These are phyloP conservation scores for Hypoxylon rickii DNA, from an alignment of 495 filamentous ascomycete genomes.

Conservation along the genomic window DNA sequence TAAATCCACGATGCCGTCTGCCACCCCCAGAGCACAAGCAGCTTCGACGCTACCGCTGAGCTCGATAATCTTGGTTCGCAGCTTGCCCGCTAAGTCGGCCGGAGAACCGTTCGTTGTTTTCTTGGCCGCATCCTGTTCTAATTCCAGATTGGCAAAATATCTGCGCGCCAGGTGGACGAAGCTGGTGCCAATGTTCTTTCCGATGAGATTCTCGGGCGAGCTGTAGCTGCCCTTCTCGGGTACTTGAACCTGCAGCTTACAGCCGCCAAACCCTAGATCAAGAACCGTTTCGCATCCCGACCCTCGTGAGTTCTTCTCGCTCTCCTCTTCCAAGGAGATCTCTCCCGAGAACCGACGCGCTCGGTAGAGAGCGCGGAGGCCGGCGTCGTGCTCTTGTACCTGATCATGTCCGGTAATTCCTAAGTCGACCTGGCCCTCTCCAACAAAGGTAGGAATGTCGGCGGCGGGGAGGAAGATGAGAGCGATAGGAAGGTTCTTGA, in stretches of 20 bases:
- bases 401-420: conserved; percentile 95
- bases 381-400: conserved; percentile 86
- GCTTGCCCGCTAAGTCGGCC: conserved; percentile 44
- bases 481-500: conserved; percentile 92
- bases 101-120: conserved; percentile 2
- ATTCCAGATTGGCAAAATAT: conserved; percentile 82
- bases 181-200: conserved; percentile 94
- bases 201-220: conserved; percentile 75
- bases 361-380: conserved; percentile 58
- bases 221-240: conserved; percentile 79
- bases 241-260: conserved; percentile 94
- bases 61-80: conserved; percentile 85
- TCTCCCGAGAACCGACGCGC: conserved; percentile 59
- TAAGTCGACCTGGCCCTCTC: conserved; percentile 88
- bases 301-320: conserved; percentile 35
- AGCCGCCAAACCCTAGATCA: conserved; percentile 87
- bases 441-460: conserved; percentile 96
- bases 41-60: conserved; percentile 96
- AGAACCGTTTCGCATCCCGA: conserved; percentile 77
- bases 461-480: conserved; percentile 96
- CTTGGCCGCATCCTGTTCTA: conserved; percentile 43
- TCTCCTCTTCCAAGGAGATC: conserved; percentile 44
- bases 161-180: conserved; percentile 80
- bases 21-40: conserved; percentile 92
- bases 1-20: conserved; percentile 95